phyloP scores from a whole-genome alignment of 2,329 filamentous ascomycete species.

The Arthrinium phaeospermum region DNA sequence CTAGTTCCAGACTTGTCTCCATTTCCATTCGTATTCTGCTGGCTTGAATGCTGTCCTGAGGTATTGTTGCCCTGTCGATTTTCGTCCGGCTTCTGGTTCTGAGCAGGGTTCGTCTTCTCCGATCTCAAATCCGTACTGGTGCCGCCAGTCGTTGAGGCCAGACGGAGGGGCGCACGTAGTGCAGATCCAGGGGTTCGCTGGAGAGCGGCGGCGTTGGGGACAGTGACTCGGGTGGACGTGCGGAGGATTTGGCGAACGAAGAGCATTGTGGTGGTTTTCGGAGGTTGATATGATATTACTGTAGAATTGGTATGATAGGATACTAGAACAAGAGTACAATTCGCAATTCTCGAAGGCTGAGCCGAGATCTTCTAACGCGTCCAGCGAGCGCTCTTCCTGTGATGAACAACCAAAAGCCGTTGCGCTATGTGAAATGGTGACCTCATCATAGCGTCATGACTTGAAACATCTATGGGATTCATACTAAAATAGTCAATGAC shows the following conservation, averaged over 20 bases:
- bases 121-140: background rate
- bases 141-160: background rate
- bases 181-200: background rate
- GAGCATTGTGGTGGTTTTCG: background rate
- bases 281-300: background rate
- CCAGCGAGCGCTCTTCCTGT: background rate
- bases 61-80: background rate
- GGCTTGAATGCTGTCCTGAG: background rate
- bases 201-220: background rate
- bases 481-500: constrained; percentile 1
- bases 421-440: background rate
- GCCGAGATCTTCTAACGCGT: background rate
- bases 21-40: background rate
- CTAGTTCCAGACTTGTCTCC: background rate
- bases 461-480: background rate
- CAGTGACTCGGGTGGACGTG: background rate
- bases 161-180: background rate
- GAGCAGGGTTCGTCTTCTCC: background rate
- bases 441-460: constrained; percentile 11
- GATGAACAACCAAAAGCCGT: background rate
- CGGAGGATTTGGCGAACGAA: background rate
- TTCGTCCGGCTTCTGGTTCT: background rate
- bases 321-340: background rate
- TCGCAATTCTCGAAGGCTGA: background rate
- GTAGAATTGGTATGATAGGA: background rate